Conservation (phyloP, 768 basidiomycete genomes). For the Rhodotorula babjevae region DNA sequence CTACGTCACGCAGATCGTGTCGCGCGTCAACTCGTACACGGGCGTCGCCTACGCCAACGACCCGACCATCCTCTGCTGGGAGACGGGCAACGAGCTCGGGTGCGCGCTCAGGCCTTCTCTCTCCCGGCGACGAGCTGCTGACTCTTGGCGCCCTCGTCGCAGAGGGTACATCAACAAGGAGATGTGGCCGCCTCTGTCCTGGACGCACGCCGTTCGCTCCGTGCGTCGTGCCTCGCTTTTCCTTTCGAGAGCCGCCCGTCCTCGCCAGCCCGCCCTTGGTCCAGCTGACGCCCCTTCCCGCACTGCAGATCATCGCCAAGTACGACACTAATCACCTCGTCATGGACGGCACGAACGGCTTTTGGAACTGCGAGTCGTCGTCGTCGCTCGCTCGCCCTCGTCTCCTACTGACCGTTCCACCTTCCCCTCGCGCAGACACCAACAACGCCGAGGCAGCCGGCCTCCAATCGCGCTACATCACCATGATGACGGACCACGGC, state of each 20-base stretch:
- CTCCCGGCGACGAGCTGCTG: background rate
- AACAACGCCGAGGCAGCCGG: background rate
- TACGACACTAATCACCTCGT: constrained; percentile 15
- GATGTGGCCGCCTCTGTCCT: constrained; percentile 14
- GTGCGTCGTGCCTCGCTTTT: no score
- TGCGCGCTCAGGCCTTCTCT: background rate
- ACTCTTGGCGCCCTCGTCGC: background rate
- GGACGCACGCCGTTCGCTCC: background rate
- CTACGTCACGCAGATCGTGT: constrained; percentile 36
- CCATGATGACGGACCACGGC: constrained; percentile 33
- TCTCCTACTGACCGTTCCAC: no score
- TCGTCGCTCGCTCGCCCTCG: background rate
- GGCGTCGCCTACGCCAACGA: constrained; percentile 32
- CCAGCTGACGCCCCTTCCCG: no score
- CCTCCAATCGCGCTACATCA: background rate
- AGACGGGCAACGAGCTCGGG: constrained; percentile 43
- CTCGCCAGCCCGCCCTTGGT: no score
- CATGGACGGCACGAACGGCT: constrained; percentile 35
- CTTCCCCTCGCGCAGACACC: background rate
- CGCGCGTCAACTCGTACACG: constrained; percentile 36
- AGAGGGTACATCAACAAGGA: constrained; percentile 24
- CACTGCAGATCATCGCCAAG: background rate
- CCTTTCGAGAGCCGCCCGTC: no score
- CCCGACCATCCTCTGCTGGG: constrained; percentile 42
- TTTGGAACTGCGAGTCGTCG: constrained; percentile 9